Evolutionary conservation across 2,329 filamentous ascomycete genomes (phyloP), one percentile per base, ranked within the genome.

Genomic region (Dissoconium aciculare): DNA sequence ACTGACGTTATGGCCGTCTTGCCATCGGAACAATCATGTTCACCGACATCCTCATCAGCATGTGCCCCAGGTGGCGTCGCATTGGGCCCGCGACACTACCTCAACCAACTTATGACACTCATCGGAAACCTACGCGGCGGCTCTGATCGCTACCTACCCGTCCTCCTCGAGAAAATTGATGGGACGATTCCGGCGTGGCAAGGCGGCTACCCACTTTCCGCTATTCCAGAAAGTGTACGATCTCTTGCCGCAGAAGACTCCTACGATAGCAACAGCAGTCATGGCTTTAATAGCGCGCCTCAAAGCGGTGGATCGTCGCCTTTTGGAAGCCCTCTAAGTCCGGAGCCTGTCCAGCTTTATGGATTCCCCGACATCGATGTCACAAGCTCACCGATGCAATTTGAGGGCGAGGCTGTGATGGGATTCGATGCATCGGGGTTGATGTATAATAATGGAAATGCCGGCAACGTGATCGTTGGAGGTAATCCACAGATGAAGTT

Each of bases 91-190:
- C 73, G 73, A 19, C 78, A 87, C 45, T 74, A 82, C 47, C 68
- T 91, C 4, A 71, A 71, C 37, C 68, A 78, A 35, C 62, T 84
- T 11, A 61, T 79, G 31, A 68, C 67, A 34, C 64, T 82, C 10
- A 62, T 84, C 1, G 71, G 73, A 1, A 62, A 71, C 5, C 65
- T 89, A 11, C 78, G 79, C n/a, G 75, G 71, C 34, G 80, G 80
- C 5, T 69, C 85, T 34, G 69, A 77, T 38, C 75, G 78, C 30
- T 89, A 83, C 50, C 61, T 87, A 10, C 81, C 81, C 3, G 64
- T 91, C 1, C 64, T 92, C 1, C 57, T 89, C 33, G 69, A 68
- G 51, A 89, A 87, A 57, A 68, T 87, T 23, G 67, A 75, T 37
- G 78, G 87, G 25, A 45, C 49, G 5, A 43, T 55, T 30, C 49